A percentile compares a stretch with the other conserved stretches of the same genome.
These are phyloP conservation scores for Fusarium sp. DNA, from an alignment of 2,329 filamentous ascomycete species.

Conservation along the genomic window DNA sequence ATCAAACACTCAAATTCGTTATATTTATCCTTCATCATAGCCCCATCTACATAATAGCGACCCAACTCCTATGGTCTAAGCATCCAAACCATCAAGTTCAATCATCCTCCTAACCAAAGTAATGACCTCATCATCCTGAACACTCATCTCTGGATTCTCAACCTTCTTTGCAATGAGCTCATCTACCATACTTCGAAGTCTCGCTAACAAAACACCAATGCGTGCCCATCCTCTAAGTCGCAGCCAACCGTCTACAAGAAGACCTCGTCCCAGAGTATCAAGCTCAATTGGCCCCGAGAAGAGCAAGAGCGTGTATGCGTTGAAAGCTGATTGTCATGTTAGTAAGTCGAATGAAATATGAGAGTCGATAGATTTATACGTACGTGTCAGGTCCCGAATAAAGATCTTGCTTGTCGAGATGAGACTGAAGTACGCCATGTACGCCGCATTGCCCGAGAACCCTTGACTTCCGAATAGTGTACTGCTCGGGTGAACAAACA, in stretches of 20 bases:
- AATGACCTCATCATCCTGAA: conserved; percentile 76
- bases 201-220: conserved; percentile 88
- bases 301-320: conserved; percentile 87
- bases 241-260: conserved; percentile 94
- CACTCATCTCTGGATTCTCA: conserved; percentile 75
- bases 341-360: conserved; percentile 6
- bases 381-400: conserved; percentile 89
- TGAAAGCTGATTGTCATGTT: conserved; percentile 75
- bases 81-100: conserved; percentile 89
- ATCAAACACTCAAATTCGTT: background rate
- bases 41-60: background rate
- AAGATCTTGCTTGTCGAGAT: conserved; percentile 95
- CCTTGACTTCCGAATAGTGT: conserved; percentile 86
- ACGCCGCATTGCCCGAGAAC: conserved; percentile 80
- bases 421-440: conserved; percentile 91
- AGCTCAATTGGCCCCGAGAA: conserved; percentile 89
- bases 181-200: conserved; percentile 89
- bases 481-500: conserved; percentile 93
- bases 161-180: conserved; percentile 84
- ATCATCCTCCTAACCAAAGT: conserved; percentile 83
- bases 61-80: conserved; percentile 51
- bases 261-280: conserved; percentile 86
- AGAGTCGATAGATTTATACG: conserved; percentile 54
- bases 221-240: conserved; percentile 89
- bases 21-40: conserved; percentile 3